These are phyloP conservation scores for Diplocarpon mali DNA, from an alignment of 2,329 filamentous ascomycete species.

Conservation along the genomic window DNA sequence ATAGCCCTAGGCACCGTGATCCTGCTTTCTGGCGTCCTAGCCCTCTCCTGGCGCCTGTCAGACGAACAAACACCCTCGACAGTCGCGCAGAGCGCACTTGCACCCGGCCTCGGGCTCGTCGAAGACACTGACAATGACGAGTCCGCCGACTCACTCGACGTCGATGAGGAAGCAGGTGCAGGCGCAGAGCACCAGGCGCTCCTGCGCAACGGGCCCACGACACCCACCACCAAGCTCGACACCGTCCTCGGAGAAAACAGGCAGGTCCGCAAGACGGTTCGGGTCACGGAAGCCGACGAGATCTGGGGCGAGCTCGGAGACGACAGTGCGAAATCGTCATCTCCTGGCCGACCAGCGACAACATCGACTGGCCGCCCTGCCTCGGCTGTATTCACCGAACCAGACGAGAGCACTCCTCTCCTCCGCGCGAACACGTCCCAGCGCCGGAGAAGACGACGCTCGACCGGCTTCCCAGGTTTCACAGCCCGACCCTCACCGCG, in stretches of 20 bases:
- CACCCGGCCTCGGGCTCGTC: conserved; percentile 73
- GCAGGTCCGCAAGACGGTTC: conserved; percentile 21
- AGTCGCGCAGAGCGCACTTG: conserved; percentile 56
- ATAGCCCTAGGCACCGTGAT: conserved; percentile 82
- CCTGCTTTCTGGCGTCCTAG: conserved; percentile 76
- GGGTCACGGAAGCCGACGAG: conserved; percentile 54
- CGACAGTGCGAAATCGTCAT: conserved; percentile 35
- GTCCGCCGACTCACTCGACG: conserved; percentile 38
- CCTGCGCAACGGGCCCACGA: conserved; percentile 23
- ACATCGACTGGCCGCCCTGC: conserved; percentile 7
- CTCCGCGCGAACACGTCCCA: conserved; percentile 15
- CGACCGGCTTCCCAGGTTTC: conserved; percentile 52
- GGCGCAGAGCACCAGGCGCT: conserved; percentile 24
- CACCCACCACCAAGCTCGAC: conserved; percentile 24
- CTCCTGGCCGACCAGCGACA: conserved; percentile 17
- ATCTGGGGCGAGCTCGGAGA: conserved; percentile 88
- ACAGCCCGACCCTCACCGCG: conserved; percentile 34
- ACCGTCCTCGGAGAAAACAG: conserved; percentile 23
- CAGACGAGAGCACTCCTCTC: conserved; percentile 21
- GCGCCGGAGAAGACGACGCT: conserved; percentile 39
- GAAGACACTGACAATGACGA: conserved; percentile 53
- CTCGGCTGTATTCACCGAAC: conserved; percentile 4
- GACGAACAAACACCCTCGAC: conserved; percentile 57
- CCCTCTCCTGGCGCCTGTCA: conserved; percentile 85
- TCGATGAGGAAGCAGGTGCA: conserved; percentile 26